phyloP scores from a whole-genome alignment of 176 grass and related monocot species.

The Paspalum notatum region DNA sequence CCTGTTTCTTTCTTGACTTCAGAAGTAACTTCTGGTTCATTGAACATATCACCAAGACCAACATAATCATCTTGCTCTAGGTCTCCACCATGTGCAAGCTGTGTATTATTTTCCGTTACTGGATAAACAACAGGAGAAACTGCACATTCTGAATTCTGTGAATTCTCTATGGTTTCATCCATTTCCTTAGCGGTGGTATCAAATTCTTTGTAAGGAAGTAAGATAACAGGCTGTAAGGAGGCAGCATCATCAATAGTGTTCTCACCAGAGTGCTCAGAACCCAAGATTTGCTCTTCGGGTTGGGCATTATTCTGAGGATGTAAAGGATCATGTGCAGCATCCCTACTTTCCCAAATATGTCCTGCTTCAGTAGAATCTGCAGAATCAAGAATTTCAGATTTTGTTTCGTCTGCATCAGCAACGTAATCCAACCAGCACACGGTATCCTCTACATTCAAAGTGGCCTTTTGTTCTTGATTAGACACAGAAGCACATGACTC shows the following conservation, averaged over 20 bases:
- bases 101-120: slow-evolving; percentile 39
- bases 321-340: slow-evolving; percentile 36
- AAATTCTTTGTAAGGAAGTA: slow-evolving; percentile 69
- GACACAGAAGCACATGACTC: slow-evolving; percentile 65
- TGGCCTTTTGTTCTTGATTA: slow-evolving; percentile 47
- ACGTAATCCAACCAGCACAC: slow-evolving; percentile 73
- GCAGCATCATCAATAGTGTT: slow-evolving; percentile 40
- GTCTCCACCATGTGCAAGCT: slow-evolving; percentile 39
- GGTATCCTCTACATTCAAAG: slow-evolving; percentile 36
- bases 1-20: slow-evolving; percentile 58
- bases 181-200: slow-evolving; percentile 27
- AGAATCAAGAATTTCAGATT: slow-evolving; percentile 57
- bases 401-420: slow-evolving; percentile 49
- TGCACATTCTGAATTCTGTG: slow-evolving; percentile 42
- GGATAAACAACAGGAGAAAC: slow-evolving; percentile 39
- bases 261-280: slow-evolving; percentile 52
- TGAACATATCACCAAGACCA: slow-evolving; percentile 91
- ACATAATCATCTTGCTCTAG: slow-evolving; percentile 65
- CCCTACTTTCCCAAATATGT: slow-evolving; percentile 42
- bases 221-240: slow-evolving; percentile 55
- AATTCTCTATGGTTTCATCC: slow-evolving; percentile 40
- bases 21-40: slow-evolving; percentile 81
- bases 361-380: slow-evolving; percentile 46
- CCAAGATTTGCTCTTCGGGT: slow-evolving; percentile 41
- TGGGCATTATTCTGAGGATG: slow-evolving; percentile 37